A percentile compares a stretch with the other conserved stretches of the same genome.
phyloP scores from a whole-genome alignment of 2,329 filamentous ascomycete genomes.

The Magnaporthiopsis incrustans region DNA sequence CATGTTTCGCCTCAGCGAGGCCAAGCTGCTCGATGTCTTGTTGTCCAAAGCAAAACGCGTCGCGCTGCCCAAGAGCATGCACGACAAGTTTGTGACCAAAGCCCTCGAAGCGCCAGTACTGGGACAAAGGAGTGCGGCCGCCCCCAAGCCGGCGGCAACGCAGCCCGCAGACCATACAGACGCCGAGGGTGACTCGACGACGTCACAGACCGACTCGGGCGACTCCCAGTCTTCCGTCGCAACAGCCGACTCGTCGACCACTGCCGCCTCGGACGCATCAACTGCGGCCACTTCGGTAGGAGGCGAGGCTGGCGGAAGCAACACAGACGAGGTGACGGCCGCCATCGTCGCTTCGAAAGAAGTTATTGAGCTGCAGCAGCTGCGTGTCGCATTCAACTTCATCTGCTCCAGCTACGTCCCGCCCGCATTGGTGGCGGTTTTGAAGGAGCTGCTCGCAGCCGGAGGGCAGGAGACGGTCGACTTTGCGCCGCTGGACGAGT shows the following conservation, averaged over 20 bases:
- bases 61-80: slow-evolving; percentile 71
- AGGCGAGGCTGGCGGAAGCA: not conserved
- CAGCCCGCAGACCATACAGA: not conserved
- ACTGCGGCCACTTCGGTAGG: slow-evolving; percentile 38
- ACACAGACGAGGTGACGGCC: slow-evolving; percentile 23
- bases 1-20: slow-evolving; percentile 73
- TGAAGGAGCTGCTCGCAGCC: slow-evolving; percentile 32
- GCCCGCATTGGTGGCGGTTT: slow-evolving; percentile 28
- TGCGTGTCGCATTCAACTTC: slow-evolving; percentile 57
- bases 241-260: slow-evolving; percentile 27
- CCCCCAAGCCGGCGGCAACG: slow-evolving; percentile 27
- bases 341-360: slow-evolving; percentile 39
- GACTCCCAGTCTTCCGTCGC: slow-evolving; percentile 35
- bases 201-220: slow-evolving; percentile 21
- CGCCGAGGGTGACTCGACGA: not conserved
- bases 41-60: slow-evolving; percentile 65
- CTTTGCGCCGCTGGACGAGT: slow-evolving; percentile 63
- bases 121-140: slow-evolving; percentile 46
- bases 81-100: slow-evolving; percentile 73
- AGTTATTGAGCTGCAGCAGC: slow-evolving; percentile 51
- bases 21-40: slow-evolving; percentile 60
- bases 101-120: slow-evolving; percentile 69
- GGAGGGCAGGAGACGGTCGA: slow-evolving; percentile 33
- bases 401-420: slow-evolving; percentile 55
- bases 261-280: slow-evolving; percentile 30